phyloP scores from a whole-genome alignment of 2,329 filamentous ascomycete genomes.

The Didymella arachidicola region DNA sequence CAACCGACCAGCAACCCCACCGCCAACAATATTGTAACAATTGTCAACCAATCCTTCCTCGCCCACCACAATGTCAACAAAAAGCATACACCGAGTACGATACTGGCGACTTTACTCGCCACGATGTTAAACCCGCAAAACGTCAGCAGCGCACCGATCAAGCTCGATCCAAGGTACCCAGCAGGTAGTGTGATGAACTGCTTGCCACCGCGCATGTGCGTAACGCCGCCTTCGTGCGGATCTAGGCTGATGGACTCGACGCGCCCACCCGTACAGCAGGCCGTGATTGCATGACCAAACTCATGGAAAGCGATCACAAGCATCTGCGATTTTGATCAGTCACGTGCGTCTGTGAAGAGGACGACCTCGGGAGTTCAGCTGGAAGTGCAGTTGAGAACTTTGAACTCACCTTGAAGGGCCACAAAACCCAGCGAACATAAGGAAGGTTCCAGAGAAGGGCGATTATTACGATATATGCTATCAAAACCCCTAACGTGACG shows the following conservation, averaged over 20 bases:
- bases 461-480: constrained; percentile 74
- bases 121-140: constrained; percentile 85
- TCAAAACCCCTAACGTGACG: constrained; percentile 75
- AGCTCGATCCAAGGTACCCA: constrained; percentile 77
- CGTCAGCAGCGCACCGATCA: constrained; percentile 79
- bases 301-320: constrained; percentile 85
- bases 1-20: constrained; percentile 75
- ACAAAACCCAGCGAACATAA: constrained; percentile 75
- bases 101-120: constrained; percentile 78
- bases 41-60: constrained; percentile 78
- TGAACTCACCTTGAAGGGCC: constrained; percentile 76
- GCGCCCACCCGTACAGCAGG: constrained; percentile 73
- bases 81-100: constrained; percentile 76
- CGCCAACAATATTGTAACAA: constrained; percentile 72
- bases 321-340: constrained; percentile 63
- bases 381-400: background rate
- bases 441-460: constrained; percentile 82
- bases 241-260: constrained; percentile 79
- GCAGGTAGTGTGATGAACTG: constrained; percentile 76
- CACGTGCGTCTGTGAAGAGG: background rate
- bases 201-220: constrained; percentile 76
- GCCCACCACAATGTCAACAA: constrained; percentile 85
- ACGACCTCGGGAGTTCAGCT: background rate
- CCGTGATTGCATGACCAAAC: constrained; percentile 76
- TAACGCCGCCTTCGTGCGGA: constrained; percentile 79